Base-by-base conservation (phyloP, 2,329 filamentous ascomycete genomes). In the Lachnellula cervina region DNA sequence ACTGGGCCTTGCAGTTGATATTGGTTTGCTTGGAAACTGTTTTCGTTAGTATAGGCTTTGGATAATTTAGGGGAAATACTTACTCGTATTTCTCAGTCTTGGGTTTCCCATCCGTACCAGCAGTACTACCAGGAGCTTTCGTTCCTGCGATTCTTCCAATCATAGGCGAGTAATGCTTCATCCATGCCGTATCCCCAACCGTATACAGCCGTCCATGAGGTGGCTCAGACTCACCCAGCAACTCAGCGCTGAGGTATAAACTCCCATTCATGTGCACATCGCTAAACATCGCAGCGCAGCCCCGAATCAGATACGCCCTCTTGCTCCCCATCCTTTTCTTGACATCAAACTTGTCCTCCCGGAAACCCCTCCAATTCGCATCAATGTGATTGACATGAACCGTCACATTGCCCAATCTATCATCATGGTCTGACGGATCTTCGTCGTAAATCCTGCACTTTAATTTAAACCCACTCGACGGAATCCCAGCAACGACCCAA, bases 361-460 rank as follows among this genome's bases (percentile, higher is more conserved):
- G 78, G 50, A 92, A 80, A 0, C 88, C 89, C 8, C 74, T 64
- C 89, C 89, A 95, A 40, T 78, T 70, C 43, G 87, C 82, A 48
- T 76, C 76, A 6, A 96, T 69, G 2, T 73, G 68, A 11, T 78
- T 73, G 0, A 88, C 82, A 17, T 80, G 73, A 52, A 96, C 76
- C 47, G 90, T 90, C 3, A 90, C 89, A 67, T 94, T 95, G 11
- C 93, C 93, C 19, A 97, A 79, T 25, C 90, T 81, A 72, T 97
- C 93, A 68, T 97, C 88, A 62, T 88, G 83, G 69, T 97, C 89
- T 1, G 86, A 83, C 35, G 86, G 84, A 72, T 97, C 93, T 70
- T 97, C 93, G 67, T 97, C 93, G 72, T 92, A 95, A 17, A 97
- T 73, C 52, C 89, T 82, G 59, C 89, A 90, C 70, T 96, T 96